phyloP scores from a whole-genome alignment of 208 protist genomes.

The Leishmania arabica region DNA sequence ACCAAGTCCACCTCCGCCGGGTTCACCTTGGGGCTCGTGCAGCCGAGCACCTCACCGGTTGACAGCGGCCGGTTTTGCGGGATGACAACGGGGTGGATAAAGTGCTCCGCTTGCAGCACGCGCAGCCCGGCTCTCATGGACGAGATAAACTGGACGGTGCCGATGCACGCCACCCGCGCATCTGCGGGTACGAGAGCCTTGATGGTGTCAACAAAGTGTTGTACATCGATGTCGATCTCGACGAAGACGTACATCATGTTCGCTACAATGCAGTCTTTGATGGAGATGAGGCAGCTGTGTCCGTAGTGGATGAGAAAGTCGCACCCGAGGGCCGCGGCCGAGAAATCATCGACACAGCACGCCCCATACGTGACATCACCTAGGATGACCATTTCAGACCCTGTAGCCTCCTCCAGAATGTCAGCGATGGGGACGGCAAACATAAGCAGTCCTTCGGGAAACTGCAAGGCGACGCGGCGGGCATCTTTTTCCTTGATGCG shows the following conservation, averaged over 20 bases:
- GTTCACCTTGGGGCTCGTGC: slow-evolving; percentile 96
- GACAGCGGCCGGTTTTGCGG: slow-evolving; percentile 97
- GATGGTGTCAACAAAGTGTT: slow-evolving; percentile 97
- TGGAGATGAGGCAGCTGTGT: slow-evolving; percentile 97
- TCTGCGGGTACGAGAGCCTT: slow-evolving; percentile 84
- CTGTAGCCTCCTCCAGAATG: slow-evolving; percentile 93
- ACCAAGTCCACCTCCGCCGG: slow-evolving; percentile 66
- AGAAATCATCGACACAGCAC: slow-evolving; percentile 99
- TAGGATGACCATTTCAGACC: slow-evolving; percentile 96
- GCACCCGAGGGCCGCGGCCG: slow-evolving; percentile 94
- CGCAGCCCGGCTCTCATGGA: slow-evolving; percentile 89
- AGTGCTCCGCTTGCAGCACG: slow-evolving; percentile 80
- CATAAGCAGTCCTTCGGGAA: slow-evolving; percentile 98
- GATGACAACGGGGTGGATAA: slow-evolving; percentile 80
- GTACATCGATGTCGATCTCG: slow-evolving; percentile 98
- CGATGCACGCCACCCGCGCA: slow-evolving; percentile 90
- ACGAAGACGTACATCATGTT: slow-evolving; percentile 99
- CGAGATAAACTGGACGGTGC: slow-evolving; percentile 98
- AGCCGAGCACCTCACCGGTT: slow-evolving; percentile 98
- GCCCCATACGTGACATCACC: slow-evolving; percentile 99
- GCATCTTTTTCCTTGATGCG: slow-evolving; percentile 90
- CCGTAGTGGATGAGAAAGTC: slow-evolving; percentile 99
- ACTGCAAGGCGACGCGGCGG: slow-evolving; percentile 96
- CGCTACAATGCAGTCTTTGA: slow-evolving; percentile 89
- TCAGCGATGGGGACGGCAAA: slow-evolving; percentile 97